Percentiles rank a stretch among this genome's conserved stretches.
phyloP scores from a whole-genome alignment of 768 basidiomycete genomes.

The Lentinula sp. region DNA sequence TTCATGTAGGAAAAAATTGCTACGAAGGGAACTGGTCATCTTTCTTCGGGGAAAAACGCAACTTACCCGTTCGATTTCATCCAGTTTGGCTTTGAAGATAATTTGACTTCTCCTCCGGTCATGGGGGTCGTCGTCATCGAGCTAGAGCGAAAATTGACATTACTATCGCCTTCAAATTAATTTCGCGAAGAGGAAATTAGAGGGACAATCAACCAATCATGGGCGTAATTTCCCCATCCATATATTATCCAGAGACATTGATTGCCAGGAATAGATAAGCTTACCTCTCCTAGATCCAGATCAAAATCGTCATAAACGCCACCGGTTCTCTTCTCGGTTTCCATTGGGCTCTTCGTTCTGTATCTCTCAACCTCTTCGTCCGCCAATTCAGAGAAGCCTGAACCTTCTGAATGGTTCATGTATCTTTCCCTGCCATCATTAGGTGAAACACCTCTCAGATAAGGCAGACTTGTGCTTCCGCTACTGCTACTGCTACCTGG shows the following conservation, averaged over 20 bases:
- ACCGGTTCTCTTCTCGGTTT: slow-evolving; percentile 41
- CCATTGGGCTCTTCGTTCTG: slow-evolving; percentile 27
- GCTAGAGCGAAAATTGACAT: slow-evolving; percentile 30
- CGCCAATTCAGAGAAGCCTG: slow-evolving; percentile 27
- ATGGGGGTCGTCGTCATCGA: slow-evolving; percentile 64
- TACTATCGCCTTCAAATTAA: no score
- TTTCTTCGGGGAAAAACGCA: neutral
- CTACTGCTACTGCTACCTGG: slow-evolving; percentile 18
- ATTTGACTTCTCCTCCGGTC: slow-evolving; percentile 73
- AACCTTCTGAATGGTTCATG: slow-evolving; percentile 13
- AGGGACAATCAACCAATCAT: no score
- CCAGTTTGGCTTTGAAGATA: slow-evolving; percentile 67
- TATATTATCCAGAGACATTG: neutral
- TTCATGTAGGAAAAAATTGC: no score
- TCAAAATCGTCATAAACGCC: slow-evolving; percentile 48
- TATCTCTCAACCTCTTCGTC: slow-evolving; percentile 35
- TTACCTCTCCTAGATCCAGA: slow-evolving; percentile 41
- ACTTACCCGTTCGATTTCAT: slow-evolving; percentile 70
- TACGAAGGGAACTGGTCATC: no score
- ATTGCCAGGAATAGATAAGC: slow-evolving; percentile 14
- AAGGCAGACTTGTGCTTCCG: slow-evolving; percentile 37
- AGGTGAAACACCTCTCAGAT: slow-evolving; percentile 29
- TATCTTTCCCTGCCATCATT: slow-evolving; percentile 10
- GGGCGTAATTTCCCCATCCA: no score
- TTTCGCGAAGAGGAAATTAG: no score